Base-by-base conservation (phyloP, 352 stramenopile species). In the Nothophytophthora sp. region DNA sequence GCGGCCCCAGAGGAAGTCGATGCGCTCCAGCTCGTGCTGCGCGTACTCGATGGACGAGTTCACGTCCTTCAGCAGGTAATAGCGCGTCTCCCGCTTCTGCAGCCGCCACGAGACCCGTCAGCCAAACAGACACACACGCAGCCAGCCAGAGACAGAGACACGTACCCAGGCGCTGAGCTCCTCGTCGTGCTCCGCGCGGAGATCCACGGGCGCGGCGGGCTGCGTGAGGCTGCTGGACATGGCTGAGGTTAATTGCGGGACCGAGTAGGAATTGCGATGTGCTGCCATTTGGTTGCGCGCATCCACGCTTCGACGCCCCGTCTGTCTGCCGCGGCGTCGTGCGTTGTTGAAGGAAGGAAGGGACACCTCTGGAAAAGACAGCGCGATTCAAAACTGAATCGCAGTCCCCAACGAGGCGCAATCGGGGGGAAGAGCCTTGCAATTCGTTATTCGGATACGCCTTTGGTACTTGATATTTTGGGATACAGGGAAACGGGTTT, bases 1-100 rank as follows among this genome's bases (percentile, higher is more conserved):
- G 48, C 77, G 69, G 6, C 82, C 80, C 79, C 82, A 92, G 25
- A 92, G 72, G 50, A 92, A 86, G 51, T 92, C 79, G n/a, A 92
- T 73, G 16, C 76, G 82, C 56, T 92, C 82, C 8, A 92, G 59
- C 46, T 92, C 82, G 13, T 82, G 68, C 34, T 77, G 55, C 24
- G 78, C 76, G 16, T 63, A 72, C 33, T 76, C 59, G 16, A 87
- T 58, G 12, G 73, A 58, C 23, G 71, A 69, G 48, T 73, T 59
- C 7, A 85, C 77, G 40, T 86, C 70, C 50, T 81, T 77, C 34
- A 78, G 58, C 41, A 91, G 50, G 47, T 82, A 91, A 16, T 67
- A 62, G 9, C 71, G 75, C 43, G 73, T 76, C 55, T 88, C 80
- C 10, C 66, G 59, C 48, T 76, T 88, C 80, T 91, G 40, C 46